Percentiles rank a stretch among this genome's conserved stretches.
Evolutionary conservation across 129 eudicot species (phyloP).

Genomic region (Tanacetum coccineum): DNA sequence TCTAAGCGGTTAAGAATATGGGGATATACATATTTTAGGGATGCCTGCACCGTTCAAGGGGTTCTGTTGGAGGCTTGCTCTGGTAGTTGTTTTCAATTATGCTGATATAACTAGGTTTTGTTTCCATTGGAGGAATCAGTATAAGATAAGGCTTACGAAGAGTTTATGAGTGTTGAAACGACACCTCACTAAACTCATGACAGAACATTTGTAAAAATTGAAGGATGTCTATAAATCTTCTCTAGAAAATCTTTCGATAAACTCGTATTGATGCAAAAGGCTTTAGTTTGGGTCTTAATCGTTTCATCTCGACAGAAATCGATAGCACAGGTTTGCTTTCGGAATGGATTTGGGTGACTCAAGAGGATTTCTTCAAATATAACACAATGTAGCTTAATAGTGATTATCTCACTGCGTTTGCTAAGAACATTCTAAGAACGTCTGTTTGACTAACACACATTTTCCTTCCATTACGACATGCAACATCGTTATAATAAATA

Average conservation of each 20-base stretch:
- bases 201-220: too few species aligned
- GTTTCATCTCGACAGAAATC: slow-evolving; percentile 70
- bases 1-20: slow-evolving; percentile 58
- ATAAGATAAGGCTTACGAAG: too few species aligned
- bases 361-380: slow-evolving; percentile 54
- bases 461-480: slow-evolving; percentile 84
- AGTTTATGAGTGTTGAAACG: too few species aligned
- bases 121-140: too few species aligned
- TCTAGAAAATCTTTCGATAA: too few species aligned
- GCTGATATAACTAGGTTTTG: too few species aligned
- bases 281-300: slow-evolving; percentile 73
- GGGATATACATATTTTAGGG: slow-evolving; percentile 70
- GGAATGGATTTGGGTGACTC: slow-evolving; percentile 95
- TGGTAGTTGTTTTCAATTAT: too few species aligned
- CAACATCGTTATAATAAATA: too few species aligned
- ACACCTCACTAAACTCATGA: too few species aligned
- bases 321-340: slow-evolving; percentile 87
- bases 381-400: slow-evolving; percentile 47
- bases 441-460: slow-evolving; percentile 83
- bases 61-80: too few species aligned
- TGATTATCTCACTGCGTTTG: slow-evolving; percentile 76
- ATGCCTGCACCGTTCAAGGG: slow-evolving; percentile 99
- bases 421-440: slow-evolving; percentile 46
- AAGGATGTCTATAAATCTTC: too few species aligned
- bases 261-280: too few species aligned